Evolutionary conservation across 257 asterid genomes (phyloP), one percentile per base, ranked within the genome.

Genomic region (Primulina tabacum): DNA sequence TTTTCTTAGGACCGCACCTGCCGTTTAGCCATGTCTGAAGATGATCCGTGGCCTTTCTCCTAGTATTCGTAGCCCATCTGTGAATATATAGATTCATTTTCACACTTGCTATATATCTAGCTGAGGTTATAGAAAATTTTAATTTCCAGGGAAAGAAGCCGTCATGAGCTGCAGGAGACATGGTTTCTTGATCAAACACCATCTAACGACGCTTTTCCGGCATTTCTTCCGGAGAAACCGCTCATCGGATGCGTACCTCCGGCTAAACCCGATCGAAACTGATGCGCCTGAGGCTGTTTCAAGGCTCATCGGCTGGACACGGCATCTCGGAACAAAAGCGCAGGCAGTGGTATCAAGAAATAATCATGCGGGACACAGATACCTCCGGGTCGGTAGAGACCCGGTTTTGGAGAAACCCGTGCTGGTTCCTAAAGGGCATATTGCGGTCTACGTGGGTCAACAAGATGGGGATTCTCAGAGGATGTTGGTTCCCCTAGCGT

Each of bases 391-490:
- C 55, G 95, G 95, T 69, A 71, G 73, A 10, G 88, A 82, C n/a
- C 87, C 86, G 66, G 18, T 63, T 61, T 4, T 7, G 57, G 80
- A 73, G 2, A 68, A 66, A 17, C 55, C 80, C 56, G 83, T 14
- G 4, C 57, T 67, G 2, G 81, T 85, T 33, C 96, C 96, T 64
- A 88, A 86, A 69, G 98, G 98, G 38, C 86, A 90, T 1, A 30
- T 85, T 76, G 95, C 96, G 80, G 92, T 92, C 6, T 92, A 92
- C 24, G 96, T 92, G 73, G 97, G 97, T 1, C 88, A 78, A 62
- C 79, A 79, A 50, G 96, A 77, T 18, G 95, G 94, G 0, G 97
- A 85, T 17, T 83, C 71, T 26, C 64, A 77, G 78, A 76, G 93
- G 82, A 78, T 90, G 17, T 77, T 85, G 57, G 97, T 92, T 40